Percentiles rank a stretch among this genome's conserved stretches.
phyloP scores from a whole-genome alignment of 2,329 filamentous ascomycete genomes.

The Botrytis sinoallii region DNA sequence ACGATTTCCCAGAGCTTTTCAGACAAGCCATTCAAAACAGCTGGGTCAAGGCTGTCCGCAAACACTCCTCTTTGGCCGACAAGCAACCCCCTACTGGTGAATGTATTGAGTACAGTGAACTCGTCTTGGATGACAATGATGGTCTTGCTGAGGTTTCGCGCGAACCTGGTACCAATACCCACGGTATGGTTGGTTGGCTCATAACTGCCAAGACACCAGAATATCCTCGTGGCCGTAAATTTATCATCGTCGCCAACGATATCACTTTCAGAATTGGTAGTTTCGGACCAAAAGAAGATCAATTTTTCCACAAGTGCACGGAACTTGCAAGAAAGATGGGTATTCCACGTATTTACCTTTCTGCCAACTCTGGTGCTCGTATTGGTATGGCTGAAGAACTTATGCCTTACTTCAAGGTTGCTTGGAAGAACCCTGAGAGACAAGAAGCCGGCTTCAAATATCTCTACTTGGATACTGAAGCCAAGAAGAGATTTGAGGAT shows the following conservation, averaged over 20 bases:
- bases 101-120: slow-evolving; percentile 89
- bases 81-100: slow-evolving; percentile 84
- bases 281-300: slow-evolving; percentile 93
- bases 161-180: slow-evolving; percentile 90
- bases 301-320: slow-evolving; percentile 99
- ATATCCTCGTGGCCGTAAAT: slow-evolving; percentile 87
- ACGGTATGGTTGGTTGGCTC: slow-evolving; percentile 98
- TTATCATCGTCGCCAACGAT: slow-evolving; percentile 97
- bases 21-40: slow-evolving; percentile 95
- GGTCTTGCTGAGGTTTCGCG: slow-evolving; percentile 89
- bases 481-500: slow-evolving; percentile 83
- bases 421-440: slow-evolving; percentile 82
- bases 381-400: slow-evolving; percentile 96
- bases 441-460: slow-evolving; percentile 95
- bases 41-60: slow-evolving; percentile 75
- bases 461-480: slow-evolving; percentile 84
- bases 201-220: slow-evolving; percentile 93
- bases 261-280: slow-evolving; percentile 99
- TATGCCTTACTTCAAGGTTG: slow-evolving; percentile 94
- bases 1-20: slow-evolving; percentile 99
- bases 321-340: slow-evolving; percentile 91
- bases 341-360: slow-evolving; percentile 95
- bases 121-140: slow-evolving; percentile 92
- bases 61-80: slow-evolving; percentile 69
- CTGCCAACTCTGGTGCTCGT: slow-evolving; percentile 96